Evolutionary conservation across 2,329 filamentous ascomycete species (phyloP), one percentile per base, ranked within the genome.

Genomic region (Penicillium occitanis): DNA sequence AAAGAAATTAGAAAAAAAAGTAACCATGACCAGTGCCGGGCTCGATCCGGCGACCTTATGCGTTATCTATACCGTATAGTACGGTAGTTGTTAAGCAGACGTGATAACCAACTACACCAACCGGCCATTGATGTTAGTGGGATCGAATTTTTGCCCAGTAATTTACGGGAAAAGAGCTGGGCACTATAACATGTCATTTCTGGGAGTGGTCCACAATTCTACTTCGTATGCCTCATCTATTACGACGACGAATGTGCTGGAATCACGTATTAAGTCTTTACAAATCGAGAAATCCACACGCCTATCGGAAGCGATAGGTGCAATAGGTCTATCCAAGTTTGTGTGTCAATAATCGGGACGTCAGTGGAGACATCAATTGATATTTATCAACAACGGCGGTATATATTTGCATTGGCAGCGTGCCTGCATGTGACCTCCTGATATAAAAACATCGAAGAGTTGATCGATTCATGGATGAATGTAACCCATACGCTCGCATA

Each of bases 21-120:
- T 19, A 33, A 30, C 22, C n/a, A 35, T 55, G 30, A 57, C 53
- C 53, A 40, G 53, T 57, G 53, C 53, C 5, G 53, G 53, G 33
- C 53, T 37, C 33, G 33, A 57, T 57, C 53, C n/a, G 33, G 53
- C 53, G 33, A 40, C 33, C 30, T 55, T 4, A 55, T 53, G n/a
- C 17, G 46, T 19, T 19, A 19, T 19, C 19, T 19, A 19, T 19
- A 19, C 19, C 19, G 19, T 19, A 19, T 19, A 19, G 19, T 19
- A 19, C 19, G 19, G 19, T 19, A 19, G 19, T 19, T 19, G 19
- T 19, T 19, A 19, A 19, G 19, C 19, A 19, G 19, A 19, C 19
- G 48, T 30, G 48, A 51, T 51, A 51, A 51, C 48, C 48, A 51
- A 22, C 48, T 51, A 51, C 48, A 30, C 48, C 48, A 51, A 51